These are phyloP conservation scores for Wallacemonas sp. DNA, from an alignment of 208 protist genomes.

Conservation along the genomic window DNA sequence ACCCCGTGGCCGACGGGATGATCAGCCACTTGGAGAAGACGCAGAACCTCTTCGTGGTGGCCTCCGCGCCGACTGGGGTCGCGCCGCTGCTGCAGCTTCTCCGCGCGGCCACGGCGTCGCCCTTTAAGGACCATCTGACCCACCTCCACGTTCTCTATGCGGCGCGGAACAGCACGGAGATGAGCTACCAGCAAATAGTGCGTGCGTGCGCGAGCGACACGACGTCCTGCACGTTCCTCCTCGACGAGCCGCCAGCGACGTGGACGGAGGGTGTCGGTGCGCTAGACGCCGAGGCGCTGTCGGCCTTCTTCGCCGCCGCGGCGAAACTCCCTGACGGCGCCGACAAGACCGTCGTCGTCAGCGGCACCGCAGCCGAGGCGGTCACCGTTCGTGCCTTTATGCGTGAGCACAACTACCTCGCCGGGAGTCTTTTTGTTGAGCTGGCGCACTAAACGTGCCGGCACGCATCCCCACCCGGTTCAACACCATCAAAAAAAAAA, in stretches of 20 bases:
- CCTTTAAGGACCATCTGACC: not conserved
- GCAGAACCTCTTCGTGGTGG: slow-evolving; percentile 13
- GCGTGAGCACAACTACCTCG: not conserved
- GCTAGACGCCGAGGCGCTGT: slow-evolving; percentile 13
- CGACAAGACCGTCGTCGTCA: slow-evolving; percentile 11
- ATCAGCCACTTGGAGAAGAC: slow-evolving; percentile 2
- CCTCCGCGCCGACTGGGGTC: slow-evolving; percentile 29
- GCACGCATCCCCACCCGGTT: not conserved
- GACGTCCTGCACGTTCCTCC: slow-evolving; percentile 17
- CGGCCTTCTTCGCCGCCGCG: slow-evolving; percentile 2
- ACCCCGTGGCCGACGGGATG: not conserved
- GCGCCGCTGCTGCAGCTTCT: slow-evolving; percentile 34
- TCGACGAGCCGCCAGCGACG: slow-evolving; percentile 23
- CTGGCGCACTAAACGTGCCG: not conserved
- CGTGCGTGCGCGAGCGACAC: not conserved
- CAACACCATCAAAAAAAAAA: slow-evolving; percentile 11
- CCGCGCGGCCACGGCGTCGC: slow-evolving; percentile 10
- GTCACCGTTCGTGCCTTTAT: not conserved
- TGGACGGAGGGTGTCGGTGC: slow-evolving; percentile 27
- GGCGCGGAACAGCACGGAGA: slow-evolving; percentile 3
- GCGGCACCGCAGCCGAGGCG: slow-evolving; percentile 5
- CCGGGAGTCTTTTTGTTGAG: slow-evolving; percentile 1
- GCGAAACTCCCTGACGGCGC: slow-evolving; percentile 2
- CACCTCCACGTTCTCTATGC: slow-evolving; percentile 18
- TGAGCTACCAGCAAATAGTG: slow-evolving; percentile 22